Conservation (phyloP, 345 rosid genomes). For the Populus nigra region DNA sequence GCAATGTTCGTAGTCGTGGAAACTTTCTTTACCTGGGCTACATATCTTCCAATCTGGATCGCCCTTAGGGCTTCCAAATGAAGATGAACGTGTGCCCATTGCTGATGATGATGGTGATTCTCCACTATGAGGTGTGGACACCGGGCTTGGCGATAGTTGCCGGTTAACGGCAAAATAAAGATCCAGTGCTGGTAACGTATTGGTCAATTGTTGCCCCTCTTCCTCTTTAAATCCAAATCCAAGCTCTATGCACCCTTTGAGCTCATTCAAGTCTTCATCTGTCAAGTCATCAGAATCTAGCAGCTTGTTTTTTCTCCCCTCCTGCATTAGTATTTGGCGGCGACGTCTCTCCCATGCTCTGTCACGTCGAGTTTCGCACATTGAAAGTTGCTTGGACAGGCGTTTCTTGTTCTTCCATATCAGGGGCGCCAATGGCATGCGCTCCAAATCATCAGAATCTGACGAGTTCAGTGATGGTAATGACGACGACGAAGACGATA, state of each 20-base stretch:
- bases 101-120: conserved; percentile 26
- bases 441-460: conserved; percentile 41
- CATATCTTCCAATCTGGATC: conserved; percentile 78
- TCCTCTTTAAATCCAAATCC: conserved; percentile 93
- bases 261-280: conserved; percentile 75
- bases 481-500: conserved; percentile 14
- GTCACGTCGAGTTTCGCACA: conserved; percentile 75
- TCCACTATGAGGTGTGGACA: conserved; percentile 56
- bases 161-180: conserved; percentile 89
- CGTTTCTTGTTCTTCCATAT: conserved; percentile 40
- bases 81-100: conserved; percentile 51
- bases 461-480: conserved; percentile 4
- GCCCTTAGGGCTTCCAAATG: conserved; percentile 59
- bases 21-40: conserved; percentile 49
- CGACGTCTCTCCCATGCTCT: conserved; percentile 85
- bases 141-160: conserved; percentile 65
- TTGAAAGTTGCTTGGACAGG: conserved; percentile 70
- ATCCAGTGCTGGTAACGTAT: conserved; percentile 84
- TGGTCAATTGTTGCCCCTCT: conserved; percentile 62
- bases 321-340: conserved; percentile 58
- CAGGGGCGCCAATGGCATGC: conserved; percentile 44
- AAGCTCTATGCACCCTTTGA: conserved; percentile 90
- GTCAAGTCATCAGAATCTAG: conserved; percentile 50
- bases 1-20: not conserved
- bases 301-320: conserved; percentile 28